These are phyloP conservation scores for Solanum hybrid DNA, from an alignment of 305 asterid species.

Conservation along the genomic window DNA sequence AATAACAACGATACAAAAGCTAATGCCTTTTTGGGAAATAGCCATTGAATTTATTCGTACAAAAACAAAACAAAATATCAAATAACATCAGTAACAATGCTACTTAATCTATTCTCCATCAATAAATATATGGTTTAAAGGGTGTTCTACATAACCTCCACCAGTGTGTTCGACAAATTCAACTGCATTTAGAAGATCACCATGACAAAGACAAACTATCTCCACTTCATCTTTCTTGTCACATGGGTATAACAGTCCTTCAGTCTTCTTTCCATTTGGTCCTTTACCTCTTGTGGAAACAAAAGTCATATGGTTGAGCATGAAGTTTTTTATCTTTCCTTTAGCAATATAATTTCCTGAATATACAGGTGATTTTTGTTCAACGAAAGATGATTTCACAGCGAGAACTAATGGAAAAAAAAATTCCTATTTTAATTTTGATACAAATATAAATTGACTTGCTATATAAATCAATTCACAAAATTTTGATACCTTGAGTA, in stretches of 20 bases:
- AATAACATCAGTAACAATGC: no score
- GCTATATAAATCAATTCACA: no score
- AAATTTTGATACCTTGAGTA: no score
- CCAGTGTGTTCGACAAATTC: not conserved
- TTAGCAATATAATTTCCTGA: not conserved
- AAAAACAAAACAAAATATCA: not conserved
- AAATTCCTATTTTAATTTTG: no score
- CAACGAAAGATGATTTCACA: no score
- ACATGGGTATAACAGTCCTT: not conserved
- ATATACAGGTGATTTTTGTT: no score
- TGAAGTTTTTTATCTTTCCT: not conserved
- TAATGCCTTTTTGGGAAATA: not conserved
- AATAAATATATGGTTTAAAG: no score
- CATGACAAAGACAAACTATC: constrained; percentile 4
- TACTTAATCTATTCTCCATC: no score
- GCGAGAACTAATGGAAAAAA: no score
- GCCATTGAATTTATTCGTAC: no score
- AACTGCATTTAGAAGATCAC: not conserved
- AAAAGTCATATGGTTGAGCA: constrained; percentile 9
- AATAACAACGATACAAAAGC: not conserved
- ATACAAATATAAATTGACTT: no score
- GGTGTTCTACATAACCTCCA: no score
- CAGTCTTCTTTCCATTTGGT: not conserved
- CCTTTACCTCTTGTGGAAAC: not conserved
- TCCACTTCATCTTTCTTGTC: not conserved